Conservation (phyloP, 352 stramenopile genomes). For the Plasmopara muralis region DNA sequence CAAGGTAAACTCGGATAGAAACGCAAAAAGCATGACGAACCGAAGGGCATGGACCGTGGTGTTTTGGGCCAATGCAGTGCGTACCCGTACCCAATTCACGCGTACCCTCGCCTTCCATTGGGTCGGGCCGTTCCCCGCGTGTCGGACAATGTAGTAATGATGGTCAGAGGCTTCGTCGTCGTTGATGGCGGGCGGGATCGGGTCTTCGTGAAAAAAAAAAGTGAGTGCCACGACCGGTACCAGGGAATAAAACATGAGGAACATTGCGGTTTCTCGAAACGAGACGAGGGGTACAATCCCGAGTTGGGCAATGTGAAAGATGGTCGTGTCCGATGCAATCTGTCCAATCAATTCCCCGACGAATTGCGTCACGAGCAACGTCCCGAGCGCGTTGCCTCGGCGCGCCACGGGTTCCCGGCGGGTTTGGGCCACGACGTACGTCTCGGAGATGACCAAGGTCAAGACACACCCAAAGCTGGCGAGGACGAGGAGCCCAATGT, state of each 20-base stretch:
- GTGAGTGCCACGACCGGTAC: conserved; percentile 31
- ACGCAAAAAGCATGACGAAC: conserved; percentile 56
- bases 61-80: conserved; percentile 23
- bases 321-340: conserved; percentile 34
- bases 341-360: conserved; percentile 41
- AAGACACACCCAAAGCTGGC: conserved; percentile 47
- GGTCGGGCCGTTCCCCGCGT: background rate
- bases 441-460: conserved; percentile 39
- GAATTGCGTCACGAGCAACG: conserved; percentile 46
- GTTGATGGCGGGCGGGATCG: conserved; percentile 23
- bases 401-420: conserved; percentile 31
- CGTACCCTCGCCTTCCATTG: background rate
- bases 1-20: conserved; percentile 54
- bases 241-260: conserved; percentile 42
- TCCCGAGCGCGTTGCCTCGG: conserved; percentile 35
- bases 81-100: conserved; percentile 22
- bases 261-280: conserved; percentile 40
- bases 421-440: conserved; percentile 55
- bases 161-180: conserved; percentile 9
- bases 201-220: conserved; percentile 37
- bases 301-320: conserved; percentile 44
- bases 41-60: conserved; percentile 40
- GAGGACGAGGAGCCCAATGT: conserved; percentile 39
- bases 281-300: conserved; percentile 37
- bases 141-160: background rate